phyloP scores from a whole-genome alignment of 768 basidiomycete species.

The Crucibulum laeve region DNA sequence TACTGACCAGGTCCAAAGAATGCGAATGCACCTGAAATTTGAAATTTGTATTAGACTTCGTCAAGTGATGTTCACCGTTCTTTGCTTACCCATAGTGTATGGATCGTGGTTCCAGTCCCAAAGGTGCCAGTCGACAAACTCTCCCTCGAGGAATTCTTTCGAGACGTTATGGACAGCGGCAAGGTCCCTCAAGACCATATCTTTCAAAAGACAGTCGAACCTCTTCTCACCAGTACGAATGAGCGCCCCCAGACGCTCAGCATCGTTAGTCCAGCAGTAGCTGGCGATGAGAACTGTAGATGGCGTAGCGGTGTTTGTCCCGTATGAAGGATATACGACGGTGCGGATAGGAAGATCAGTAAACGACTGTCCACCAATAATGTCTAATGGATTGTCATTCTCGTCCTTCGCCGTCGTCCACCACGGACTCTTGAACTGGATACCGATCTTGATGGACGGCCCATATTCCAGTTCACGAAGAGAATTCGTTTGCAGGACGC shows the following conservation, averaged over 20 bases:
- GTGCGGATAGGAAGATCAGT: conserved; percentile 38
- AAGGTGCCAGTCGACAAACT: conserved; percentile 17
- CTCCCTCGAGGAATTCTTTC: conserved; percentile 9
- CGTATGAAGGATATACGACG: conserved; percentile 41
- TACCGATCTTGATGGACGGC: conserved; percentile 28
- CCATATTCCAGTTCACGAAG: conserved; percentile 26
- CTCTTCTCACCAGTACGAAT: conserved; percentile 12
- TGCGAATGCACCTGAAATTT: conserved; percentile 37
- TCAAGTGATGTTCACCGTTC: conserved; percentile 1
- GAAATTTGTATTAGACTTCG: conserved; percentile 3
- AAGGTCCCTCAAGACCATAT: conserved; percentile 24
- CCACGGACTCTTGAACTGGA: conserved; percentile 29
- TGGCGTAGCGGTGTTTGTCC: conserved; percentile 15
- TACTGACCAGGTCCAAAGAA: conserved; percentile 37
- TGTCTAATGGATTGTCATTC: conserved; percentile 16
- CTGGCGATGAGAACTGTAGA: conserved; percentile 31
- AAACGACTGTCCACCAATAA: conserved; percentile 34
- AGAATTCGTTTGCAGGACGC: conserved; percentile 24
- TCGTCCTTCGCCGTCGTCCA: conserved; percentile 23
- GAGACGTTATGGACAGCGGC: conserved; percentile 20
- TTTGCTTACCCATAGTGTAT: conserved; percentile 26
- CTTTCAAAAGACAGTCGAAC: conserved; percentile 23
- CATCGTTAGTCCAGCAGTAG: conserved; percentile 36
- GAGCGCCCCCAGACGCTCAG: conserved; percentile 29
- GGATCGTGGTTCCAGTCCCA: conserved; percentile 31